Conservation (phyloP, 192 early-diverging fungal genomes). For the Lobosporangium transversale region DNA sequence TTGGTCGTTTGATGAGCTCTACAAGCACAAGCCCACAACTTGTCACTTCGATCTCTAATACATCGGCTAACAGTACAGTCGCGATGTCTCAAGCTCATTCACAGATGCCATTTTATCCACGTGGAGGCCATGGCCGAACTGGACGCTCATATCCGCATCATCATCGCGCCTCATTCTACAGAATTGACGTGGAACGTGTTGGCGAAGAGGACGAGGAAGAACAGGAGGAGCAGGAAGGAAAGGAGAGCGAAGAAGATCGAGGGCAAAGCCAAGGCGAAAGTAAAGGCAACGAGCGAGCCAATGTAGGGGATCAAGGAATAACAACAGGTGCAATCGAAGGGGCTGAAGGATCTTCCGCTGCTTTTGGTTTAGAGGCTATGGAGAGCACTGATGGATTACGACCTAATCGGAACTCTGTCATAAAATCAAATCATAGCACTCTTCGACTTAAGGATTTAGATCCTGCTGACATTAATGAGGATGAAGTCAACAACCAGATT, state of each 20-base stretch:
- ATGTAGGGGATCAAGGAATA: too few species aligned
- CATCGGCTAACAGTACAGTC: slow-evolving; percentile 19
- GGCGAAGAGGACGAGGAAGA: slow-evolving; percentile 50
- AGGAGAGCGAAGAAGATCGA: neutral
- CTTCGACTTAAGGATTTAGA: slow-evolving; percentile 30
- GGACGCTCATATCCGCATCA: slow-evolving; percentile 28
- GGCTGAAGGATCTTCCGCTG: neutral
- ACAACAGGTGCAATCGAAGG: too few species aligned
- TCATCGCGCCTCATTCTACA: slow-evolving; percentile 37
- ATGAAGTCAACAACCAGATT: slow-evolving; percentile 31
- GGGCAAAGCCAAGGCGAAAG: neutral
- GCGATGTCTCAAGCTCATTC: neutral
- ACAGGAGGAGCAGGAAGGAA: neutral
- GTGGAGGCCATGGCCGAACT: slow-evolving; percentile 5
- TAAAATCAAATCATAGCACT: slow-evolving; percentile 13
- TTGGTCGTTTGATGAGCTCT: slow-evolving; percentile 28
- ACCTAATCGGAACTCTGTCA: neutral
- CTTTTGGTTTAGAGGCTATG: too few species aligned
- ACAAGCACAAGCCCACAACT: slow-evolving; percentile 13
- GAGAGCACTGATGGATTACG: neutral
- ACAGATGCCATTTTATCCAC: slow-evolving; percentile 16
- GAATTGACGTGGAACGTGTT: slow-evolving; percentile 46
- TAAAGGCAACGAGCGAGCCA: too few species aligned
- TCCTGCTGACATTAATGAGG: slow-evolving; percentile 34
- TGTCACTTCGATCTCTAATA: slow-evolving; percentile 13